Conservation (phyloP, 495 filamentous ascomycete genomes). For the Aspergillus baeticus region DNA sequence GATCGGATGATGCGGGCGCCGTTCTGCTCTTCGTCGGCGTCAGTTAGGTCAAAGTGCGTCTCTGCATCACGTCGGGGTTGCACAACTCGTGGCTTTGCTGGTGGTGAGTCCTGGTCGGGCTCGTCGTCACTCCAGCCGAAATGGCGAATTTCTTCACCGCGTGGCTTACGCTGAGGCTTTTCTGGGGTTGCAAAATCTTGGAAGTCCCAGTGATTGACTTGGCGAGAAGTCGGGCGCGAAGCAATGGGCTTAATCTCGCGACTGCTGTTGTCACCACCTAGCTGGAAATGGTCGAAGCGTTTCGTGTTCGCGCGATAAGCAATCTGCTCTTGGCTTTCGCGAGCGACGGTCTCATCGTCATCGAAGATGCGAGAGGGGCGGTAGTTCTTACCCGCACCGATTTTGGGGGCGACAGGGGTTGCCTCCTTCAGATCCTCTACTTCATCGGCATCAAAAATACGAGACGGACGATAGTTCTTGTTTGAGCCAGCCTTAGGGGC, state of each 20-base stretch:
- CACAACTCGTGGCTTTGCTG: constrained; percentile 49
- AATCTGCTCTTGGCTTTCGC: constrained; percentile 39
- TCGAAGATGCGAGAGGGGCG: constrained; percentile 66
- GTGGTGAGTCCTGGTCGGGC: constrained; percentile 57
- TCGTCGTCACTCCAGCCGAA: constrained; percentile 73
- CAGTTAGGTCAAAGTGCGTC: constrained; percentile 72
- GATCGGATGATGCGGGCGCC: constrained; percentile 39
- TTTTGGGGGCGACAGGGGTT: constrained; percentile 42
- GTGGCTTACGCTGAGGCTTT: constrained; percentile 57
- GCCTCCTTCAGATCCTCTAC: constrained; percentile 1
- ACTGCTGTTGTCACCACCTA: constrained; percentile 58
- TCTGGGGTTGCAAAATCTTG: constrained; percentile 80
- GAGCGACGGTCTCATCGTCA: constrained; percentile 43
- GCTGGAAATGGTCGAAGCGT: constrained; percentile 86
- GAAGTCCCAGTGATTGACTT: constrained; percentile 76
- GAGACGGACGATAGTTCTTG: constrained; percentile 67
- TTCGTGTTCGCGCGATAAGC: constrained; percentile 63
- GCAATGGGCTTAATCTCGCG: constrained; percentile 38
- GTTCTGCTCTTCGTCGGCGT: constrained; percentile 35
- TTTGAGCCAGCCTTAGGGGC: constrained; percentile 64
- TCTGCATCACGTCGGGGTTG: constrained; percentile 77
- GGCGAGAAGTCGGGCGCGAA: constrained; percentile 55
- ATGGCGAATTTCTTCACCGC: constrained; percentile 59
- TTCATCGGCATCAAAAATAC: constrained; percentile 63
- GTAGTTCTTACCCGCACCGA: constrained; percentile 62